Evolutionary conservation across 495 filamentous ascomycete species (phyloP).

Genomic region (Astrocystis sublimbata): DNA sequence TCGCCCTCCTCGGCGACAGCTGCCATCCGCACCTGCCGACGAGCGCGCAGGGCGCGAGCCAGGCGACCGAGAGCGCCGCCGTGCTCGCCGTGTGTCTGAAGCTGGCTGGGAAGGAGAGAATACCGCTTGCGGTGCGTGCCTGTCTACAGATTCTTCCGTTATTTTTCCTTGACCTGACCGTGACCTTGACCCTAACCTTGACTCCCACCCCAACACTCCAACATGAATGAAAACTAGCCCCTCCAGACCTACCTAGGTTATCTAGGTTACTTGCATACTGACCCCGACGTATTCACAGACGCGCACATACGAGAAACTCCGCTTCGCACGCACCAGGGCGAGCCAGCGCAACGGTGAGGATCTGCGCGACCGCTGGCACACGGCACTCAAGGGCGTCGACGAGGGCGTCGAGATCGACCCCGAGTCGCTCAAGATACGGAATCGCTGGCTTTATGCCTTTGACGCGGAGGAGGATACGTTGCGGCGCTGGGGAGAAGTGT

Average conservation of each 20-base stretch:
- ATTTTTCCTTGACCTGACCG: too few species aligned
- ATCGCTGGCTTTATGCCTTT: constrained; percentile 52
- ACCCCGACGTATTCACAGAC: constrained; percentile 34
- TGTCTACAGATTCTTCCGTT: too few species aligned
- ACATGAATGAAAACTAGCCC: too few species aligned
- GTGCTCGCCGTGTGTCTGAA: constrained; percentile 49
- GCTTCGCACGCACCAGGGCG: constrained; percentile 46
- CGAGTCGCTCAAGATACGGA: constrained; percentile 54
- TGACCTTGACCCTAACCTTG: too few species aligned
- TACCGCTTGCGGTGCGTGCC: constrained; percentile 46
- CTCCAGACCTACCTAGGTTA: too few species aligned
- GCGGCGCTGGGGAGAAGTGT: constrained; percentile 45
- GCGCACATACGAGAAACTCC: constrained; percentile 53
- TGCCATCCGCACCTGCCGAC: constrained; percentile 53
- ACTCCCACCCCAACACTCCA: too few species aligned
- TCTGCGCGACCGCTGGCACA: constrained; percentile 55
- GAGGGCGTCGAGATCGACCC: constrained; percentile 53
- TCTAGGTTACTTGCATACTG: too few species aligned
- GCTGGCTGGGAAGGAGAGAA: constrained; percentile 43
- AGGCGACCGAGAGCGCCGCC: constrained; percentile 51
- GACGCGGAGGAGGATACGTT: constrained; percentile 52
- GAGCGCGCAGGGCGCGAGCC: constrained; percentile 51
- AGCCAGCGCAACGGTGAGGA: constrained; percentile 56
- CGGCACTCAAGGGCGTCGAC: constrained; percentile 48
- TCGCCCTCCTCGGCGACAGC: constrained; percentile 50